These are phyloP conservation scores for Scheffersomyces titani DNA, from an alignment of 1,139 yeast genomes.

Conservation along the genomic window DNA sequence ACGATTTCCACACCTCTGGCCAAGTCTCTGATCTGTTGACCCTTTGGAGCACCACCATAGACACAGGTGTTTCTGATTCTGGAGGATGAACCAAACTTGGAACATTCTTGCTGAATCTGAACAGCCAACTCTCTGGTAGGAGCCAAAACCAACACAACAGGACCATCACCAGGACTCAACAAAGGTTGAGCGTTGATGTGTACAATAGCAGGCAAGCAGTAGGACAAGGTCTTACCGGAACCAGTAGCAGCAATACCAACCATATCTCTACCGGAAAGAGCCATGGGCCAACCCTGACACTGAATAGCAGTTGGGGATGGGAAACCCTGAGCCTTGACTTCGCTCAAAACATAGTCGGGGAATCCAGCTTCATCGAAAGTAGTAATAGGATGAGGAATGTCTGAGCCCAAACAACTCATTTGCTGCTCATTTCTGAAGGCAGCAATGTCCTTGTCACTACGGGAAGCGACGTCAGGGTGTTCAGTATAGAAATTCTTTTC, in stretches of 20 bases:
- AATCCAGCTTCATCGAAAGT: constrained; percentile 94
- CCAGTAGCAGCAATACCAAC: constrained; percentile 99
- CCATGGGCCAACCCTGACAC: constrained; percentile 99
- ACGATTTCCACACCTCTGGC: constrained; percentile 93
- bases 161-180: constrained; percentile 93
- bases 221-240: constrained; percentile 96
- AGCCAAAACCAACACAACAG: constrained; percentile 91
- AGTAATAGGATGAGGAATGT: constrained; percentile 94
- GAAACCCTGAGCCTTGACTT: constrained; percentile 91
- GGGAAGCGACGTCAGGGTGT: constrained; percentile 71
- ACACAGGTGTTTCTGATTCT: constrained; percentile 97
- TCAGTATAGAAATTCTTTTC: constrained; percentile 95
- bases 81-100: constrained; percentile 88
- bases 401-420: constrained; percentile 81
- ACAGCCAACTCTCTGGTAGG: constrained; percentile 99
- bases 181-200: constrained; percentile 98
- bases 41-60: constrained; percentile 99
- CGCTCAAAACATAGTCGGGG: constrained; percentile 88
- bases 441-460: constrained; percentile 71
- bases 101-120: constrained; percentile 94
- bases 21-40: constrained; percentile 94
- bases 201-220: constrained; percentile 94
- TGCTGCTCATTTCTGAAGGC: constrained; percentile 80
- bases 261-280: constrained; percentile 97
- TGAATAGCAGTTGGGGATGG: constrained; percentile 94